Base-by-base conservation (phyloP, 768 basidiomycete genomes). In the Amanita jacksonii region DNA sequence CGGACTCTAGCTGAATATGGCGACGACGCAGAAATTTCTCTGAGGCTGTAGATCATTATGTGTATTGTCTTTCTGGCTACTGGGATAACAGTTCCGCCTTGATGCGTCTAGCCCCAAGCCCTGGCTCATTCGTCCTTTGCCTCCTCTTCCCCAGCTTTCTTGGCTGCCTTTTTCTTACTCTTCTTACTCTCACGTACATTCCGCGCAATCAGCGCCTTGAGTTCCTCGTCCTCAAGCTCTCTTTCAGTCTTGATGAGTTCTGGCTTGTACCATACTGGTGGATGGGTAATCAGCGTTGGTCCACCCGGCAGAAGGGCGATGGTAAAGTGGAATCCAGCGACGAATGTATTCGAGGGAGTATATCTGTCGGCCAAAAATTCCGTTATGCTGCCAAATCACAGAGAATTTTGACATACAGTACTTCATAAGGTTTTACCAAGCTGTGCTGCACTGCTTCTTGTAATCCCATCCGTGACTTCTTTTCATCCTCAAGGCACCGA, bases 311-410 rank as follows among this genome's bases (percentile, higher is more conserved):
- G 80, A 16, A 99, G 77, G 28, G 90, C 91, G 57, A 99, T 81
- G 34, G 94, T 99, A 69, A 96, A 92, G 72, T 97, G 93, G 77
- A 93, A 96, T 7, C 84, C 87, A 43, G 94, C 93, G 35, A 97
- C 89, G 46, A 85, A 79, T 13, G 90, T 90, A 53, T 76, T 82
- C 20, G 78, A 50, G 32, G 85, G 84, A 4, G 92, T 91, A 64
- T 83, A 87, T 45, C 86, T 86, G 48, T 39, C 37, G 15, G 27
- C 15, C 16, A 20, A 38, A 23, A 30, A 20, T 18, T 30, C 23
- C 18, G 8, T 31, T 31, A 20, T 44, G 45, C 34, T 49, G 18
- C 7, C 27, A 28, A 28, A 28, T 12, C 27, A 6, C 27, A 12
- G 27, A 12, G 12, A 28, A 28, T 6, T 28, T 6, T 38, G 25